Evolutionary conservation across 2,329 filamentous ascomycete species (phyloP).

Genomic region (Atkinsonella texensis): DNA sequence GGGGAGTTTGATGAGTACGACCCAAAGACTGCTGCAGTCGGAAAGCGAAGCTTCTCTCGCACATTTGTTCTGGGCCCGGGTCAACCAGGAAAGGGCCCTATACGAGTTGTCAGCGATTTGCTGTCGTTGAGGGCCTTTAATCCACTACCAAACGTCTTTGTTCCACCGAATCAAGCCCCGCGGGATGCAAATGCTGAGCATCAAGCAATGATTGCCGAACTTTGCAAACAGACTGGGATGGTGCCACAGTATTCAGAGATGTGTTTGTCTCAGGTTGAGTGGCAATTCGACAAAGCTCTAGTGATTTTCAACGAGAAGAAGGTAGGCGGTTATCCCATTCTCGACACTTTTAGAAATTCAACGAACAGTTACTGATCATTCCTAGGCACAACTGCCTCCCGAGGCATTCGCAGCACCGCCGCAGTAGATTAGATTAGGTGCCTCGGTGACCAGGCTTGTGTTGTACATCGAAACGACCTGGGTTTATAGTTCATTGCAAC

Average conservation of each 20-base stretch:
- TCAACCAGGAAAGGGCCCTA: conserved; percentile 45
- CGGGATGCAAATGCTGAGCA: conserved; percentile 32
- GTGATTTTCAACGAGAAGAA: conserved; percentile 64
- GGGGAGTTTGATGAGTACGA: conserved; percentile 74
- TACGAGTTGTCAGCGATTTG: conserved; percentile 72
- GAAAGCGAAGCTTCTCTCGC: conserved; percentile 69
- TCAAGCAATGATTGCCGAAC: conserved; percentile 60
- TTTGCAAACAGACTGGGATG: conserved; percentile 71
- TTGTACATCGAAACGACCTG: neutral
- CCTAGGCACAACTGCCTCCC: conserved; percentile 14
- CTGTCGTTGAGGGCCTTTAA: conserved; percentile 58
- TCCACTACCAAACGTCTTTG: conserved; percentile 32
- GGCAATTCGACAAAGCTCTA: conserved; percentile 68
- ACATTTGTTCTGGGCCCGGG: conserved; percentile 71
- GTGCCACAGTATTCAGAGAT: conserved; percentile 65
- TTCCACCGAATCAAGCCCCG: conserved; percentile 15
- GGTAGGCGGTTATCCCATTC: conserved; percentile 31
- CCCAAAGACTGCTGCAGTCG: conserved; percentile 37
- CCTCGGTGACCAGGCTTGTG: too few relatives aligned
- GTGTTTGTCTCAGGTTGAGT: conserved; percentile 68
- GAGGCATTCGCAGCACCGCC: conserved; percentile 14
- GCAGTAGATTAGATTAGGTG: conserved; percentile 1
- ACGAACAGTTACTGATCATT: neutral
- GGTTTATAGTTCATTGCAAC: neutral
- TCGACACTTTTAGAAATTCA: neutral